Conservation (phyloP, 345 rosid species). For the Eutrema japonicum region DNA sequence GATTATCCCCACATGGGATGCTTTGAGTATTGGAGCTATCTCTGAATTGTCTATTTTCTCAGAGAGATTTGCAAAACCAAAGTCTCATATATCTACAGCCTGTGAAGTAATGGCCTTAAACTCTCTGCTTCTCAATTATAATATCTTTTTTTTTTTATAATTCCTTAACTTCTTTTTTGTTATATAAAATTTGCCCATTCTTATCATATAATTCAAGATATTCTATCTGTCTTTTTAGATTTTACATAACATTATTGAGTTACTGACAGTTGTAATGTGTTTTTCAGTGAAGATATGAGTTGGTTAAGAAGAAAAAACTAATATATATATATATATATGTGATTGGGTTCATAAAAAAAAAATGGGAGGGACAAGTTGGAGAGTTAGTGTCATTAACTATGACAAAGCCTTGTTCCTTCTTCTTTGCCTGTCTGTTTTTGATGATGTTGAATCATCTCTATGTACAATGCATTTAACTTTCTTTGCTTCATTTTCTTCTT, state of each 20-base stretch:
- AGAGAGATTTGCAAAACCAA: conserved; percentile 36
- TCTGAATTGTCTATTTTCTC: conserved; percentile 47
- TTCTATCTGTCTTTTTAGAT: conserved; percentile 34
- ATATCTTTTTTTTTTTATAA: not conserved
- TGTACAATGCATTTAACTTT: conserved; percentile 36
- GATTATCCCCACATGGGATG: conserved; percentile 49
- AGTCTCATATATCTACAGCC: conserved; percentile 41
- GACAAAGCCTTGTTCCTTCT: conserved; percentile 43
- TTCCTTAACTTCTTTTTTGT: not conserved
- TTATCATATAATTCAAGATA: conserved; percentile 34
- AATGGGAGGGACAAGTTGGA: conserved; percentile 34
- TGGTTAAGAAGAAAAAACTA: conserved; percentile 3
- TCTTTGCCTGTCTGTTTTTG: conserved; percentile 37
- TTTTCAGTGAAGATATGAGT: conserved; percentile 29
- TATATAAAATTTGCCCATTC: conserved; percentile 27
- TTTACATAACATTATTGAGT: conserved; percentile 33
- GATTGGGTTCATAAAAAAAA: conserved; percentile 1
- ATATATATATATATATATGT: not conserved
- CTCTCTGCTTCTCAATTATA: conserved; percentile 40
- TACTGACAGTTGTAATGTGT: conserved; percentile 39
- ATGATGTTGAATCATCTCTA: conserved; percentile 35
- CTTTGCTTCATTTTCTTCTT: conserved; percentile 27
- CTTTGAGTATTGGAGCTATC: conserved; percentile 42
- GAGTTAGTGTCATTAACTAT: conserved; percentile 43
- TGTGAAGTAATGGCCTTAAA: conserved; percentile 45